Conservation (phyloP, 1,284 basidiomycete species). For the Pseudozyma flocculosa region DNA sequence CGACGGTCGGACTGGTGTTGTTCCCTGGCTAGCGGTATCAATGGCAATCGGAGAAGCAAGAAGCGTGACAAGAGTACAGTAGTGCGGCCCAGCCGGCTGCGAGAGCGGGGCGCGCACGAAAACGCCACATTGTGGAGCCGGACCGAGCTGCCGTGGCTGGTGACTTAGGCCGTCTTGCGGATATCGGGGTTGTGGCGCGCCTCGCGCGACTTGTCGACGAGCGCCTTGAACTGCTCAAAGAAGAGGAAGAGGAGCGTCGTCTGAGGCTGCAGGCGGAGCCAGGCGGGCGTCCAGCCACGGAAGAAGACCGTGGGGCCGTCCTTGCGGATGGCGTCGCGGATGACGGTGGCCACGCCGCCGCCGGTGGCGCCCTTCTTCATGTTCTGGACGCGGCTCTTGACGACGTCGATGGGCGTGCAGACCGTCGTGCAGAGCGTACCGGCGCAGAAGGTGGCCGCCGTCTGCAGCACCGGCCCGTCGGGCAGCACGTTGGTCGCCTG, state of each 20-base stretch:
- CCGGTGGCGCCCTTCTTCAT: slow-evolving; percentile 56
- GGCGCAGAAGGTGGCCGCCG: slow-evolving; percentile 46
- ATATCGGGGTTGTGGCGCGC: neutral
- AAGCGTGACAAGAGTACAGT: too few relatives aligned
- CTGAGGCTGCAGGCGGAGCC: slow-evolving; percentile 58
- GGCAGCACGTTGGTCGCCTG: slow-evolving; percentile 49
- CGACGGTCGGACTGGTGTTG: too few relatives aligned
- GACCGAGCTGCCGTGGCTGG: too few relatives aligned
- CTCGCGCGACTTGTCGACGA: slow-evolving; percentile 38
- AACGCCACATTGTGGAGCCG: too few relatives aligned
- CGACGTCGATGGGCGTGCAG: slow-evolving; percentile 48
- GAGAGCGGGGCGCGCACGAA: too few relatives aligned
- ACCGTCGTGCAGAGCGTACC: slow-evolving; percentile 63
- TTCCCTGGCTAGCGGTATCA: too few relatives aligned
- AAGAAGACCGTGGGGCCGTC: slow-evolving; percentile 63
- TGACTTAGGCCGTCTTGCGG: neutral
- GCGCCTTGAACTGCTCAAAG: slow-evolving; percentile 48
- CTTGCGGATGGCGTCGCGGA: slow-evolving; percentile 45
- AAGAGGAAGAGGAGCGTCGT: slow-evolving; percentile 54
- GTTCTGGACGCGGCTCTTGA: slow-evolving; percentile 37
- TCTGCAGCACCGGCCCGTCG: slow-evolving; percentile 59
- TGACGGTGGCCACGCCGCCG: slow-evolving; percentile 19
- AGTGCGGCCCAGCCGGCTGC: too few relatives aligned
- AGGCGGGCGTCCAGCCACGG: slow-evolving; percentile 64
- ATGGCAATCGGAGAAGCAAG: too few relatives aligned